These are phyloP conservation scores for Jaltomata sinuosa DNA, from an alignment of 257 asterid genomes.

Conservation along the genomic window DNA sequence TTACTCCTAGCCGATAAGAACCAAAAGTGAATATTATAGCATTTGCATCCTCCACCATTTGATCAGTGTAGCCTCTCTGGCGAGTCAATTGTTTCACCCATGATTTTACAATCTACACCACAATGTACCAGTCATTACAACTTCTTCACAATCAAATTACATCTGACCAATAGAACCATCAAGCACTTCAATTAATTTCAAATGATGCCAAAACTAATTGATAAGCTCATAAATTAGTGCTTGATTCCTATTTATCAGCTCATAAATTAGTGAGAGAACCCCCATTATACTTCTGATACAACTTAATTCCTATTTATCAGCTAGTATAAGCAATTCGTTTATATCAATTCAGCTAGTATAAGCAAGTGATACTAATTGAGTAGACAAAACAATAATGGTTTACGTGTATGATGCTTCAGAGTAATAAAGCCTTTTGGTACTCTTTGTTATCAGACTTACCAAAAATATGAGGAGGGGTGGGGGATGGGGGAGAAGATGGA, in stretches of 20 bases:
- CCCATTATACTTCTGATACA: no score
- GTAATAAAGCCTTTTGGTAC: background rate
- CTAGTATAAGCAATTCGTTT: background rate
- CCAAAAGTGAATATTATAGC: conserved; percentile 36
- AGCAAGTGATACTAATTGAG: background rate
- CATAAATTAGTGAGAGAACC: background rate
- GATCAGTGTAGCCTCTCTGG: conserved; percentile 29
- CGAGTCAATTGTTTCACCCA: conserved; percentile 34
- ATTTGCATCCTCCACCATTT: conserved; percentile 33
- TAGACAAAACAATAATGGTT: background rate
- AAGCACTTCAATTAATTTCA: background rate
- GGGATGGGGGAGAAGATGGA: background rate
- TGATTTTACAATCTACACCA: conserved; percentile 23
- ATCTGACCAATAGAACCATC: conserved; percentile 17
- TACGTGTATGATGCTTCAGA: background rate
- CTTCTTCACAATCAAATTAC: background rate
- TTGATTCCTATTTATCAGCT: no score
- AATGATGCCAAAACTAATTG: background rate
- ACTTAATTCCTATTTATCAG: background rate
- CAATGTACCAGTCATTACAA: background rate
- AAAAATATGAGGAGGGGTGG: background rate
- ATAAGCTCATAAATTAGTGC: no score
- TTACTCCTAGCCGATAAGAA: conserved; percentile 21
- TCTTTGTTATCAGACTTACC: background rate
- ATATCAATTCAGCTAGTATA: background rate